phyloP scores from a whole-genome alignment of 768 basidiomycete species.

The Lactarius hengduanensis region DNA sequence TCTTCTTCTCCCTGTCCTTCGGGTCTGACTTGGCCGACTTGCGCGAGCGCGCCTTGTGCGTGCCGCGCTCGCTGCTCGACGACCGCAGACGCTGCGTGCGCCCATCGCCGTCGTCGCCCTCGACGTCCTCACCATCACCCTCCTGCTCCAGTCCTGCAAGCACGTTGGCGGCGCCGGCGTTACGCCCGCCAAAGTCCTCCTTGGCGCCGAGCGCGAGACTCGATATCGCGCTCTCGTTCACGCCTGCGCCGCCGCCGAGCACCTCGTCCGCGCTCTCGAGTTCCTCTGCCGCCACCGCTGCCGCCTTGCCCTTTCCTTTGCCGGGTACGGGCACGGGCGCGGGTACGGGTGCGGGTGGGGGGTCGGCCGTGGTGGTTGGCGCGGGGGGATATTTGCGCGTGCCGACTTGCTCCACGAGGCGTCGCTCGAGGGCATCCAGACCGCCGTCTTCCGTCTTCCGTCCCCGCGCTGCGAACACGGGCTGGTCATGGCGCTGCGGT shows the following conservation, averaged over 20 bases:
- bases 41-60: slow-evolving; percentile 26
- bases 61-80: slow-evolving; percentile 26
- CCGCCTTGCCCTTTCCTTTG: slow-evolving; percentile 8
- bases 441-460: slow-evolving; percentile 46
- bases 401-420: slow-evolving; percentile 69
- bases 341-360: slow-evolving; percentile 4
- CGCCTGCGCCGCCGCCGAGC: slow-evolving; percentile 18
- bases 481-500: slow-evolving; percentile 14
- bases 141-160: neutral
- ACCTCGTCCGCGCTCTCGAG: neutral
- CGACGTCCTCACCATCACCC: slow-evolving; percentile 10
- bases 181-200: slow-evolving; percentile 32
- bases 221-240: slow-evolving; percentile 49
- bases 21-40: slow-evolving; percentile 15
- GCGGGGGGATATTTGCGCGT: slow-evolving; percentile 47
- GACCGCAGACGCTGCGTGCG: slow-evolving; percentile 25
- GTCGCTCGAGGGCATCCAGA: slow-evolving; percentile 69
- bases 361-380: neutral
- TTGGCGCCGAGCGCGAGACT: slow-evolving; percentile 43
- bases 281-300: neutral
- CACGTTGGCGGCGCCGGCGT: slow-evolving; percentile 35
- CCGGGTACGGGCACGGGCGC: slow-evolving; percentile 16
- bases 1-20: slow-evolving; percentile 30
- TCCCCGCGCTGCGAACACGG: slow-evolving; percentile 4
- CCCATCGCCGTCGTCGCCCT: slow-evolving; percentile 15